Evolutionary conservation across 2,329 filamentous ascomycete genomes (phyloP).

Genomic region (Talaromyces piceae): DNA sequence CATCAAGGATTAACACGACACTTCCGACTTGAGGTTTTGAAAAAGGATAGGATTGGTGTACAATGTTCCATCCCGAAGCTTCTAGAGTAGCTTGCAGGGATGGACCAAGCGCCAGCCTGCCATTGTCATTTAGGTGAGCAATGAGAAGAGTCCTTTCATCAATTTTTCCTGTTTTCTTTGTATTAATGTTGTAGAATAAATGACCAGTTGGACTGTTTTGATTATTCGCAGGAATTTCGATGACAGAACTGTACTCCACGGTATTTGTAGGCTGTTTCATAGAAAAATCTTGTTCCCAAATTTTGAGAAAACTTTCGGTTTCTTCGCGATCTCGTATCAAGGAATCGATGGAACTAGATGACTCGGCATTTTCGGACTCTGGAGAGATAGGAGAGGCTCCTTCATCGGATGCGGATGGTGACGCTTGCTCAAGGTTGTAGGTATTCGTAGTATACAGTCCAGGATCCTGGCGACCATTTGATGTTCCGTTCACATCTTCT

Average conservation of each 20-base stretch:
- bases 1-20: neutral
- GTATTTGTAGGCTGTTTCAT: neutral
- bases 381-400: neutral
- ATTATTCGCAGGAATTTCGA: neutral
- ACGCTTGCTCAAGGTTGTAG: neutral
- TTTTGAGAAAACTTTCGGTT: neutral
- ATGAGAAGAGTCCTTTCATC: neutral
- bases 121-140: neutral
- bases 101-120: neutral
- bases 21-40: neutral
- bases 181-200: neutral
- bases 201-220: neutral
- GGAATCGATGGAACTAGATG: neutral
- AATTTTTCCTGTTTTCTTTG: neutral
- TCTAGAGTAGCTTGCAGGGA: neutral
- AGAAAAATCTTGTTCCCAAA: neutral
- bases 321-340: neutral
- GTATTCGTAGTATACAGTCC: neutral
- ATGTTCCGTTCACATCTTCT: neutral
- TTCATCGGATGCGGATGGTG: neutral
- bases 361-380: neutral
- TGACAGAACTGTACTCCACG: neutral
- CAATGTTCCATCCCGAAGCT: neutral
- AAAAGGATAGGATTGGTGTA: neutral
- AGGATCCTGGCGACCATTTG: neutral